Evolutionary conservation across 2,329 filamentous ascomycete genomes (phyloP).

Genomic region (Paraphaeosphaeria minitans): DNA sequence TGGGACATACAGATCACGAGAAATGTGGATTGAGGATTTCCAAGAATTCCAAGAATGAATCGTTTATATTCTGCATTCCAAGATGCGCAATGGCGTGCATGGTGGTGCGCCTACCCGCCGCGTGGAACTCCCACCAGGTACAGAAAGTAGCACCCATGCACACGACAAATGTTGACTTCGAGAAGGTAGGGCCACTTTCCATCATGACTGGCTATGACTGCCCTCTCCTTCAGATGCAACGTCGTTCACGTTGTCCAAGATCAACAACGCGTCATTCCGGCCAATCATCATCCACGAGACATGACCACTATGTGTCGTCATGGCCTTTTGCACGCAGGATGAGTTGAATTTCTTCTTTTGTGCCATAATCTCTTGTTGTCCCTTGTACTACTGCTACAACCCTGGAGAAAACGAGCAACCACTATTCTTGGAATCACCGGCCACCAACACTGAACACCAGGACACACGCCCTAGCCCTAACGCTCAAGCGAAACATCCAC

Average conservation of each 20-base stretch:
- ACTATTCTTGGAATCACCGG: neutral
- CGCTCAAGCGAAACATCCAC: neutral
- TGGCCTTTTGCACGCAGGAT: constrained; percentile 26
- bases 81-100: neutral
- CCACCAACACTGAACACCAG: neutral
- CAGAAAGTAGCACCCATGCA: neutral
- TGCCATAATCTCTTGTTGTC: constrained; percentile 34
- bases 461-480: neutral
- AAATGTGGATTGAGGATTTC: no score
- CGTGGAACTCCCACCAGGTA: neutral
- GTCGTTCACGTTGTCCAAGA: neutral
- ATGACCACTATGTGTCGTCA: constrained; percentile 30
- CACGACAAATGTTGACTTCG: neutral
- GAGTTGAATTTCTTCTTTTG: constrained; percentile 34
- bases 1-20: neutral
- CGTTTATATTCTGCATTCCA: neutral
- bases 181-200: neutral
- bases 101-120: neutral
- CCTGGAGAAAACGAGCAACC: neutral
- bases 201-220: neutral
- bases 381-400: constrained; percentile 27
- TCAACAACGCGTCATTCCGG: neutral
- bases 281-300: constrained; percentile 7
- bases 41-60: no score
- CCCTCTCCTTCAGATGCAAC: neutral